Percentiles rank a stretch among this genome's conserved stretches.
phyloP scores from a whole-genome alignment of 2,329 filamentous ascomycete species.

The Calonectria leucothoes region DNA sequence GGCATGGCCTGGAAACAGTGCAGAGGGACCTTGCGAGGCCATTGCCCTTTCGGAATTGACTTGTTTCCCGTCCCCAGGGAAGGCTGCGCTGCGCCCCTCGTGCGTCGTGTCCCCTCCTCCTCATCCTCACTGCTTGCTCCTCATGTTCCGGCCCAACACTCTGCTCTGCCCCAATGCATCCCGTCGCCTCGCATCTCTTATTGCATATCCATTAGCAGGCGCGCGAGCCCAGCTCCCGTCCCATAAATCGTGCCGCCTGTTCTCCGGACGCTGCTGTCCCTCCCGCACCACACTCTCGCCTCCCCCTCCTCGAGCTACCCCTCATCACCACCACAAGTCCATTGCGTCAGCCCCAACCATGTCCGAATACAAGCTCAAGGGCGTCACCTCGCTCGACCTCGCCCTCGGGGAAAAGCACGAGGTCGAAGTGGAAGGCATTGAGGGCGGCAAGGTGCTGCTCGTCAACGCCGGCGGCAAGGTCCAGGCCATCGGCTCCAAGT shows the following conservation, averaged over 20 bases:
- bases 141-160: not conserved
- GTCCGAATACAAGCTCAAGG: slow-evolving; percentile 78
- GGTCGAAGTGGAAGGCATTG: slow-evolving; percentile 89
- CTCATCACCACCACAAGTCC: slow-evolving; percentile 13
- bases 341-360: slow-evolving; percentile 51
- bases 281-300: slow-evolving; percentile 12
- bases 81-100: not conserved
- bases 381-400: slow-evolving; percentile 78
- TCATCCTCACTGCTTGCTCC: too few relatives aligned
- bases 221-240: not conserved
- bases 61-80: not conserved
- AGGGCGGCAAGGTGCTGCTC: slow-evolving; percentile 86
- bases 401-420: slow-evolving; percentile 87
- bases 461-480: slow-evolving; percentile 81
- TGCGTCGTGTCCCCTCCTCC: not conserved
- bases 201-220: not conserved
- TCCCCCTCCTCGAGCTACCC: not conserved
- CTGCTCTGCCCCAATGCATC: not conserved
- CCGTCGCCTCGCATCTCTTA: not conserved
- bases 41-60: not conserved
- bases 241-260: not conserved
- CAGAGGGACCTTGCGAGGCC: not conserved
- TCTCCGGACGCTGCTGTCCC: slow-evolving; percentile 2
- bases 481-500: slow-evolving; percentile 85
- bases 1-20: not conserved